Conservation (phyloP, 805 yeast species). For the Blastobotrys peoriensis region DNA sequence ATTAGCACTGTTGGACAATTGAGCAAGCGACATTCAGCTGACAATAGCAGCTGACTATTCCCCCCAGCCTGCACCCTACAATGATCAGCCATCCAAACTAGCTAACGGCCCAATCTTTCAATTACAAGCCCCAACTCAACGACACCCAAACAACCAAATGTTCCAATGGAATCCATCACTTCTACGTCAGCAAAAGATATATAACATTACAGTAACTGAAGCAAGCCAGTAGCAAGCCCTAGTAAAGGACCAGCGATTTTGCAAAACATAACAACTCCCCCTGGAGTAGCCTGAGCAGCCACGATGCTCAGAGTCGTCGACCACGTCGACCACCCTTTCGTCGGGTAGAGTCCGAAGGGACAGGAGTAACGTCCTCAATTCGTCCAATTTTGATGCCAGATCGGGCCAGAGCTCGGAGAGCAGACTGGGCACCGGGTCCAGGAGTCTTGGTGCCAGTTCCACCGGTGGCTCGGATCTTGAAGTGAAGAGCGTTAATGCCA, state of each 20-base stretch:
- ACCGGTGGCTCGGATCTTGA: conserved; percentile 99
- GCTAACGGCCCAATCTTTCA: no score
- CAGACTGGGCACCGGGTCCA: conserved; percentile 99
- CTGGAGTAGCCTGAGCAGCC: conserved; percentile 1
- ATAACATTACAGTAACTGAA: not conserved
- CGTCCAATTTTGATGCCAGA: conserved; percentile 99
- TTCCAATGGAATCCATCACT: not conserved
- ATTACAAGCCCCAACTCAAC: no score
- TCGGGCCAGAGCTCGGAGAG: conserved; percentile 98
- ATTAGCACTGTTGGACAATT: no score
- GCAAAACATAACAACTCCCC: not conserved
- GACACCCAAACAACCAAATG: no score
- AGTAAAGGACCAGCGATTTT: not conserved
- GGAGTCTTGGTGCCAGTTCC: conserved; percentile 99
- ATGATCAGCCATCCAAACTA: no score
- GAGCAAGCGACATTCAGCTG: no score
- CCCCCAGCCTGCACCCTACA: no score
- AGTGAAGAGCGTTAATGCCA: conserved; percentile 99
- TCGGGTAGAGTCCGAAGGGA: conserved; percentile 99
- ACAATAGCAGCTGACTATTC: no score
- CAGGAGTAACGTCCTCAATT: conserved; percentile 99
- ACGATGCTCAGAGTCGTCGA: conserved; percentile 79
- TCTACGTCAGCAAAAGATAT: not conserved
- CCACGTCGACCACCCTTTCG: conserved; percentile 99
- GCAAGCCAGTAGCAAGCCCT: no score